A percentile compares a stretch with the other conserved stretches of the same genome.
Evolutionary conservation across 371 early-diverging fungal species (phyloP).

Genomic region (Actinomortierella ambigua): DNA sequence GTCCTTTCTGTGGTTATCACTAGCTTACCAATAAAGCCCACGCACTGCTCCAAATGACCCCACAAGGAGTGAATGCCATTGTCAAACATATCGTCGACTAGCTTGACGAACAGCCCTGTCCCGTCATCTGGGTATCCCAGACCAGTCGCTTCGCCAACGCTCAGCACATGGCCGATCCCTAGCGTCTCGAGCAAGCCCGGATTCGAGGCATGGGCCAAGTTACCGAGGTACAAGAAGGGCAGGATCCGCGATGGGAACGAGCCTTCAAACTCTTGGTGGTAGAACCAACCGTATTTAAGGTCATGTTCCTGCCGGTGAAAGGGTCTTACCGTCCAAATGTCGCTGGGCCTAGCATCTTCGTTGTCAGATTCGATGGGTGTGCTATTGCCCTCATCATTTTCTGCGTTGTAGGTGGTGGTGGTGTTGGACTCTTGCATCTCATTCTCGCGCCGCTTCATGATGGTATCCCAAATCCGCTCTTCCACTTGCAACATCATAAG

Average conservation of each 20-base stretch:
- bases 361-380: neutral
- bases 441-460: constrained; percentile 4
- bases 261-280: constrained; percentile 65
- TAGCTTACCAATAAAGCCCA: constrained; percentile 62
- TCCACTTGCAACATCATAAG: constrained; percentile 50
- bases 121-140: constrained; percentile 33
- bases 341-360: neutral
- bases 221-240: constrained; percentile 67
- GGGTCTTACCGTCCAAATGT: constrained; percentile 6
- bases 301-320: constrained; percentile 18
- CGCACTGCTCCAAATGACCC: constrained; percentile 52
- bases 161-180: constrained; percentile 63
- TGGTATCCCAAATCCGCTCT: constrained; percentile 37
- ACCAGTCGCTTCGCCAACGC: constrained; percentile 67
- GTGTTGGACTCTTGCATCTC: neutral
- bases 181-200: constrained; percentile 61
- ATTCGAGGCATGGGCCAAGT: constrained; percentile 70
- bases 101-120: constrained; percentile 35
- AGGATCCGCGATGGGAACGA: constrained; percentile 69
- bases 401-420: neutral
- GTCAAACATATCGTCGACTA: constrained; percentile 66
- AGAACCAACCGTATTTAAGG: constrained; percentile 58
- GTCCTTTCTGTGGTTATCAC: too few species aligned
- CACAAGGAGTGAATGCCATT: constrained; percentile 69
- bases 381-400: constrained; percentile 26